phyloP scores from a whole-genome alignment of 2,329 filamentous ascomycete genomes.

The Sclerotinia borealis region DNA sequence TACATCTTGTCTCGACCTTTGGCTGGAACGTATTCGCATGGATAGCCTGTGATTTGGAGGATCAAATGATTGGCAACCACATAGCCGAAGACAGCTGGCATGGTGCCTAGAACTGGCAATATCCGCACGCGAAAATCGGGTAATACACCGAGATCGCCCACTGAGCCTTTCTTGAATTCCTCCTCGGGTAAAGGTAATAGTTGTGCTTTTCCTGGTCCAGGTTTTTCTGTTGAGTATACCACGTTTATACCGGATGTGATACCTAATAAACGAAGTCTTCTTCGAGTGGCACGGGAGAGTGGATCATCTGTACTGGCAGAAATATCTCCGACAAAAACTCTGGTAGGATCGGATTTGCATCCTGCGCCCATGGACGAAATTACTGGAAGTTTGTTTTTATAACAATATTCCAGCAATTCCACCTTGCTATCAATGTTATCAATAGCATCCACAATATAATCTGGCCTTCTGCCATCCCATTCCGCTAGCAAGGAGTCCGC shows the following conservation, averaged over 20 bases:
- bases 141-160: constrained; percentile 80
- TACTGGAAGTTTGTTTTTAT: constrained; percentile 69
- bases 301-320: constrained; percentile 82
- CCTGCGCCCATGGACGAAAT: constrained; percentile 96
- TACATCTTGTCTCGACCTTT: constrained; percentile 91
- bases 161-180: constrained; percentile 78
- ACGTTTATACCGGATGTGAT: constrained; percentile 82
- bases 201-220: constrained; percentile 84
- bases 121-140: constrained; percentile 95
- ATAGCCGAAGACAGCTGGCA: constrained; percentile 95
- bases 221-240: constrained; percentile 87
- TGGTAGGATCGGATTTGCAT: constrained; percentile 80
- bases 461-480: constrained; percentile 63
- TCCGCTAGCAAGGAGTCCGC: constrained; percentile 62
- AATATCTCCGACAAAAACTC: constrained; percentile 87
- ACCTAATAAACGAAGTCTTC: constrained; percentile 65
- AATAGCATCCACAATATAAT: constrained; percentile 94
- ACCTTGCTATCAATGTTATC: constrained; percentile 99
- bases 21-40: constrained; percentile 71
- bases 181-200: constrained; percentile 81
- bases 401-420: constrained; percentile 79
- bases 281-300: constrained; percentile 76
- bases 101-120: constrained; percentile 87
- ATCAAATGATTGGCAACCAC: constrained; percentile 91
- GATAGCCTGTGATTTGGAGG: constrained; percentile 73